These are phyloP conservation scores for Lachancea meyersii DNA, from an alignment of 805 yeast genomes.

Conservation along the genomic window DNA sequence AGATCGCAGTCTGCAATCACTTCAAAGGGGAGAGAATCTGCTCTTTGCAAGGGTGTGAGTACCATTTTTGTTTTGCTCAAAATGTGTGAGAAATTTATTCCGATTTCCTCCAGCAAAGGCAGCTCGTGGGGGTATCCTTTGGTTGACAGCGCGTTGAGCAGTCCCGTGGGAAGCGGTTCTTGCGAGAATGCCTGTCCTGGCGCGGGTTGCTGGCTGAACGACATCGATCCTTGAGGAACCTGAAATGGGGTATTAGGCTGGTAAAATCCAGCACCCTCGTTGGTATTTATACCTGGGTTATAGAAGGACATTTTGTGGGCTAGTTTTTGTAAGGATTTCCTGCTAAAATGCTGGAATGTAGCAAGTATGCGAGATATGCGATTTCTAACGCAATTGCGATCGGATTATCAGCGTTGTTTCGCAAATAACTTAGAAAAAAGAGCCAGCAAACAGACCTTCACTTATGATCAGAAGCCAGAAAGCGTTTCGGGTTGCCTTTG, in stretches of 20 bases:
- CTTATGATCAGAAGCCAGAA: too few species aligned
- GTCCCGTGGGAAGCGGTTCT: slow-evolving; percentile 58
- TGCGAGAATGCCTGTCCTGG: slow-evolving; percentile 22
- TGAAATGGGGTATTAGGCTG: slow-evolving; percentile 28
- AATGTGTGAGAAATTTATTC: slow-evolving; percentile 86
- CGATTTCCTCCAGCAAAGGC: slow-evolving; percentile 84
- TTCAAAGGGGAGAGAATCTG: slow-evolving; percentile 54
- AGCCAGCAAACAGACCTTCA: too few species aligned
- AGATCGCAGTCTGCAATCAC: slow-evolving; percentile 83
- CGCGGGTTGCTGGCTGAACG: slow-evolving; percentile 16
- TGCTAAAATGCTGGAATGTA: background rate
- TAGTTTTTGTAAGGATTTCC: background rate
- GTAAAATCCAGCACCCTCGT: slow-evolving; percentile 13
- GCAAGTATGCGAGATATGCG: too few species aligned
- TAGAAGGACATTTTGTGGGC: slow-evolving; percentile 8
- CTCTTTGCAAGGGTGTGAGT: slow-evolving; percentile 55
- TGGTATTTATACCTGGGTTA: slow-evolving; percentile 5
- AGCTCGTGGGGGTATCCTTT: slow-evolving; percentile 95
- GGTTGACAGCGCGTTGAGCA: slow-evolving; percentile 87
- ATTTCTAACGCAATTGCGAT: too few species aligned
- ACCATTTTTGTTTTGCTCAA: slow-evolving; percentile 80
- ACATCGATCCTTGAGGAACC: slow-evolving; percentile 36
- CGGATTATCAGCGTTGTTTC: background rate
- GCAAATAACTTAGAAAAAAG: background rate
- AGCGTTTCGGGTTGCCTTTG: too few species aligned